phyloP scores from a whole-genome alignment of 2,329 filamentous ascomycete genomes.

The Epichloe glyceriae region DNA sequence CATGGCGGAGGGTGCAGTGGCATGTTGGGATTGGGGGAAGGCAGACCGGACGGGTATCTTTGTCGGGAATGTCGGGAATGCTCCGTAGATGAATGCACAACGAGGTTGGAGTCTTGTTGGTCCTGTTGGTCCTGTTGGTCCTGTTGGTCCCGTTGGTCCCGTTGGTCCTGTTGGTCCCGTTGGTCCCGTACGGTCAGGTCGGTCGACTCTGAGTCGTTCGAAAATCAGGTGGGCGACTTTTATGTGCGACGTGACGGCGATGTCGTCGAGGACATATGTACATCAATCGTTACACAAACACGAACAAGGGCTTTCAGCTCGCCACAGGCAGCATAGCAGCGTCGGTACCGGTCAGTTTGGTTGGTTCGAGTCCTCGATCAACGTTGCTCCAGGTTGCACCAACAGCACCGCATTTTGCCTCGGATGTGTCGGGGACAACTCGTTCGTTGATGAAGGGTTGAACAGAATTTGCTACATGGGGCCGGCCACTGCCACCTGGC shows the following conservation, averaged over 20 bases:
- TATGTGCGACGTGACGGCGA: neutral
- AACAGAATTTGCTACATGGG: too few relatives aligned
- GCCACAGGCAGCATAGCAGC: neutral
- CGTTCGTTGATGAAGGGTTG: too few relatives aligned
- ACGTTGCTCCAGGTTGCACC: too few relatives aligned
- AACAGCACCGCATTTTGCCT: too few relatives aligned
- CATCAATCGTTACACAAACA: neutral
- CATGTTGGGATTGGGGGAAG: neutral
- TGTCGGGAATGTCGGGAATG: neutral
- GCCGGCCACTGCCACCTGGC: too few relatives aligned
- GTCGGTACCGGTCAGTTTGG: neutral
- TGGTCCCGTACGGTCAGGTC: neutral
- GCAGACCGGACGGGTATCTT: neutral
- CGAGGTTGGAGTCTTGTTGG: neutral
- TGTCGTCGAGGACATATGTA: neutral
- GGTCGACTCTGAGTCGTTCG: neutral
- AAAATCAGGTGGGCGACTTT: neutral
- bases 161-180: too few relatives aligned
- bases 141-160: neutral
- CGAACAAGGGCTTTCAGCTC: neutral
- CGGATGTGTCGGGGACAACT: too few relatives aligned
- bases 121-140: neutral
- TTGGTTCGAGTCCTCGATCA: too few relatives aligned
- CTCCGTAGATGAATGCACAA: neutral
- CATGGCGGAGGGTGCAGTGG: neutral